Evolutionary conservation across 2,329 filamentous ascomycete species (phyloP), one percentile per base, ranked within the genome.

Genomic region (Samsoniella hepiali): DNA sequence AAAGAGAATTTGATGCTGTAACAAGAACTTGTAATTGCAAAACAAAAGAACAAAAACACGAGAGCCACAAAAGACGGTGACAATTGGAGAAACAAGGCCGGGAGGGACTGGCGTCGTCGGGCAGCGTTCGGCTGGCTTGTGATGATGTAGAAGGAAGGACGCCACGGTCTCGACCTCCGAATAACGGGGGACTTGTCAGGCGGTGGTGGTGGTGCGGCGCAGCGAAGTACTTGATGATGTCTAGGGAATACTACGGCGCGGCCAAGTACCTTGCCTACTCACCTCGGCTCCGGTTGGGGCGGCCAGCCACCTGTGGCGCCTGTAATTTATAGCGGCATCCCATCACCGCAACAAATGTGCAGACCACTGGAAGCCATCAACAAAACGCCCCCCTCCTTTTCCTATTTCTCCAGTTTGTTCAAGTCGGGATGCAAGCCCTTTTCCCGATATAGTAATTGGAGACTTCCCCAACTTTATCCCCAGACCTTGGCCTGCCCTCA

Each of bases 131-230:
- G 55, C 31, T 61, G 58, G 50, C 58, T 54, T 54, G 58, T 61
- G 58, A 61, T 61, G 58, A 61, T 61, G 58, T 61, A 38, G 38
- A 61, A 61, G 49, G 50, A 54, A 50, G 47, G n/a, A n/a, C 15
- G 11, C 55, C 27, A 31, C 29, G 31, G 29, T 29, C 6, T 22
- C 15, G 50, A 40, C n/a, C 58, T 61, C 58, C 58, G 58, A 61
- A 27, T 27, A 61, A 40, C 58, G 49, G 58, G 36, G 13, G n/a
- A 7, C 22, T 22, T 22, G 22, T 22, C 22, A 22, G 36, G 22
- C 40, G 47, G 53, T 22, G 17, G 8, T 38, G 34, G n/a, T 38
- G 36, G 13, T 17, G 58, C 29, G 13, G 38, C 15, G 6, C 7
- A 57, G 29, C 2, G 56, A 22, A 9, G 47, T 60, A 60, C 47